phyloP scores from a whole-genome alignment of 2,329 filamentous ascomycete species.

The Boeremia exigua region DNA sequence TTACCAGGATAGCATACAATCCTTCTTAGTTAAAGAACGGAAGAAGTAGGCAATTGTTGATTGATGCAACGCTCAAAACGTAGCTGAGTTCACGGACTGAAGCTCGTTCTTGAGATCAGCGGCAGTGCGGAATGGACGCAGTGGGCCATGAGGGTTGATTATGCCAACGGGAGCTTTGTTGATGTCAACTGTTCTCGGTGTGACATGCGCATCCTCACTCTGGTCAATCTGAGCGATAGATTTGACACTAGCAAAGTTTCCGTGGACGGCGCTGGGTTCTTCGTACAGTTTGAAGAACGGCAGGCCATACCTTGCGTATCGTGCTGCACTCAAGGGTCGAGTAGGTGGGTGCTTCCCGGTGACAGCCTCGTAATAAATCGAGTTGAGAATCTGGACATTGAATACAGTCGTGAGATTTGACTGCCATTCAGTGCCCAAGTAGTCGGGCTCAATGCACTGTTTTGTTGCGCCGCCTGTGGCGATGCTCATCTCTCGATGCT shows the following conservation, averaged over 20 bases:
- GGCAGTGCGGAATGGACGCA: not conserved
- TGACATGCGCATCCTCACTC: not conserved
- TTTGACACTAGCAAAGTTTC: slow-evolving; percentile 35
- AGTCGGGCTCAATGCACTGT: slow-evolving; percentile 41
- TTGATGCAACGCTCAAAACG: not conserved
- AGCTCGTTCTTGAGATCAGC: not conserved
- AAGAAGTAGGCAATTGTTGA: too few relatives aligned
- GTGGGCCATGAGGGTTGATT: not conserved
- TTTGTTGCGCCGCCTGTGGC: slow-evolving; percentile 52
- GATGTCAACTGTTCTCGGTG: not conserved
- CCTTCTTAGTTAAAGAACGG: too few relatives aligned
- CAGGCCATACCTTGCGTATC: slow-evolving; percentile 42
- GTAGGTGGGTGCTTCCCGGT: slow-evolving; percentile 46
- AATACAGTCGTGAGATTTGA: slow-evolving; percentile 36
- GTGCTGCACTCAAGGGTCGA: slow-evolving; percentile 44
- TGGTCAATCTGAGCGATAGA: slow-evolving; percentile 28
- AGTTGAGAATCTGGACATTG: slow-evolving; percentile 52
- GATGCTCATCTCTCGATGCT: slow-evolving; percentile 43
- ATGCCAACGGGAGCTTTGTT: not conserved
- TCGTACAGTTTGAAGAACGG: slow-evolving; percentile 49
- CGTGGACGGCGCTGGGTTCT: slow-evolving; percentile 35
- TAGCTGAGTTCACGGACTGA: not conserved
- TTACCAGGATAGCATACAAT: too few relatives aligned
- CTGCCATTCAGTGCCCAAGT: slow-evolving; percentile 4
- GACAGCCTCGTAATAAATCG: slow-evolving; percentile 40